Evolutionary conservation across 345 rosid species (phyloP), one percentile per base, ranked within the genome.

Genomic region (Aquilaria malaccensis): DNA sequence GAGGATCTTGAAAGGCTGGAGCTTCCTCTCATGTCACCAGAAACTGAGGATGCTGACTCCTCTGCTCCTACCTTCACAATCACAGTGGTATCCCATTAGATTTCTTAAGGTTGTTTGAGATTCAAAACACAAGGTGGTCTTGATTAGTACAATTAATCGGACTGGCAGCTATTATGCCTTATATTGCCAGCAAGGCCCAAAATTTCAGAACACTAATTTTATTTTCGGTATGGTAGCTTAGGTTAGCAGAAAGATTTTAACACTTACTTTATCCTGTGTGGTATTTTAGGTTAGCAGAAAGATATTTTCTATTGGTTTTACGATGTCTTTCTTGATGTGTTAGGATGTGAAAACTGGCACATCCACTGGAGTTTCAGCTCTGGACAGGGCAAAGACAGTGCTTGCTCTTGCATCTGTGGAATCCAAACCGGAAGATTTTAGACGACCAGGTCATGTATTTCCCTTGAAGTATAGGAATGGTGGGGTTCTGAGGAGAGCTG

Each of bases 401-500:
- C 79, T 86, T 53, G 78, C 83, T 22, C 90, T 91, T 54, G 72
- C 98, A 9, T 79, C 92, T 48, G 71, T 78, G 0, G 73, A 76
- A 48, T 79, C 88, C 31, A 83, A 73, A 56, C 79, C 92, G 22
- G 85, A 74, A 45, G 87, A 91, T 61, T 86, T 91, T 66, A 84
- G 92, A 77, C 83, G 78, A 67, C 92, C 96, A 13, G 98, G 95
- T 10, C 96, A 88, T 67, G 94, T 88, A n/a, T 91, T 91, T 65
- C 96, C 96, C 13, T 87, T 91, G 7, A 86, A 85, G 81, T 88
- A 88, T 73, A 67, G 92, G 55, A 80, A 83, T 1, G 98, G 96
- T n/a, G 98, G 98, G 48, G 86, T 91, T 58, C 64, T 86, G 30
- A 75, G 96, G 59, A 83, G 98, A 73, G 92, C 92, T 14, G 95